Evolutionary conservation across 192 early-diverging fungal genomes (phyloP).

Genomic region (Umbelopsis sp.): DNA sequence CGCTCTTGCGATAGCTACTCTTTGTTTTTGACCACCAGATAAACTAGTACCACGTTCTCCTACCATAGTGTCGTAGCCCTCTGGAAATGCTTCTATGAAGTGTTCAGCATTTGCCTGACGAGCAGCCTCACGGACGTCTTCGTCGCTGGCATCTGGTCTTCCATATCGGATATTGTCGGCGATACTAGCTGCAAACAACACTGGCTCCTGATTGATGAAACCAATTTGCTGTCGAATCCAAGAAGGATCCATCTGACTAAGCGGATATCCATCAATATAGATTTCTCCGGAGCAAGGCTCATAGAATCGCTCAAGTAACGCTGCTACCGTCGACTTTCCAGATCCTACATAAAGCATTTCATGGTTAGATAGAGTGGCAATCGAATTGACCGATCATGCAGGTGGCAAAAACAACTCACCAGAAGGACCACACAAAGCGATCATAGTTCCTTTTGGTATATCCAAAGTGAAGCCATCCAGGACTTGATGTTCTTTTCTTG

Average conservation of each 20-base stretch:
- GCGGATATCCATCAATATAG: conserved; percentile 63
- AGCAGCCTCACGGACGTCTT: conserved; percentile 69
- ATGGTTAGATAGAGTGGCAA: neutral
- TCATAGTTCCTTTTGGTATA: conserved; percentile 72
- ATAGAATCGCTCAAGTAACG: conserved; percentile 79
- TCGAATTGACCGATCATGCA: neutral
- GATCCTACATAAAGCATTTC: conserved; percentile 43
- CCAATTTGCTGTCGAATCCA: conserved; percentile 73
- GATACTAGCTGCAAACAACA: conserved; percentile 78
- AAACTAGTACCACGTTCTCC: conserved; percentile 77
- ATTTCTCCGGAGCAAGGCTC: conserved; percentile 66
- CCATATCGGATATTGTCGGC: conserved; percentile 76
- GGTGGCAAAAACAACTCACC: conserved; percentile 42
- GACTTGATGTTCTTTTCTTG: conserved; percentile 77
- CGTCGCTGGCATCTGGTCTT: conserved; percentile 63
- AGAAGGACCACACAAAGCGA: conserved; percentile 90
- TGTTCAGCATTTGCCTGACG: conserved; percentile 73
- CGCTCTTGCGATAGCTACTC: conserved; percentile 63
- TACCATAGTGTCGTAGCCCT: conserved; percentile 89
- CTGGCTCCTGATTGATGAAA: conserved; percentile 78
- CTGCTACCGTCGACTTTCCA: conserved; percentile 77
- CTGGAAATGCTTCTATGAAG: conserved; percentile 72
- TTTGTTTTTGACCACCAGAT: conserved; percentile 66
- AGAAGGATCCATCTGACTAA: conserved; percentile 60
- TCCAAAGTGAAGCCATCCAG: conserved; percentile 72